These are phyloP conservation scores for Stylonectria norvegica DNA, from an alignment of 2,329 filamentous ascomycete species.

Conservation along the genomic window DNA sequence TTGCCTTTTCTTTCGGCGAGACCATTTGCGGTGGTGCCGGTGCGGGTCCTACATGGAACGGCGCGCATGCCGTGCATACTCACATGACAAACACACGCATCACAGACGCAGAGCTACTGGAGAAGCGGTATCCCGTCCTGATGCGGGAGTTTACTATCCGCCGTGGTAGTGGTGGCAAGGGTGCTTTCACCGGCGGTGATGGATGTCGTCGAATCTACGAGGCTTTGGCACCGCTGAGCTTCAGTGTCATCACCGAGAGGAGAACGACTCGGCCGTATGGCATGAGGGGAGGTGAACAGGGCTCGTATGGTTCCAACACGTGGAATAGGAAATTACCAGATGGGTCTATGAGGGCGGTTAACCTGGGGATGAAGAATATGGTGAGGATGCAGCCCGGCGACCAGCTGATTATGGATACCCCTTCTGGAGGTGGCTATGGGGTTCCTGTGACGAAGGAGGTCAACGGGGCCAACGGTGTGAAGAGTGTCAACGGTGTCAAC, in stretches of 20 bases:
- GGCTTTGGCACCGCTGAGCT: conserved; percentile 71
- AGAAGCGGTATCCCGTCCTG: conserved; percentile 30
- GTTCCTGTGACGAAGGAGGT: neutral
- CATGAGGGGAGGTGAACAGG: conserved; percentile 66
- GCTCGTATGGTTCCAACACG: conserved; percentile 63
- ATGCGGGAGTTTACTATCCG: conserved; percentile 29
- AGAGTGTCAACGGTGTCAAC: too few relatives aligned
- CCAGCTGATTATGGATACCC: conserved; percentile 13
- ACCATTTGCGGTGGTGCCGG: conserved; percentile 32
- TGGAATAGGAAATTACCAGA: conserved; percentile 48
- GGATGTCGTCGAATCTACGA: conserved; percentile 78
- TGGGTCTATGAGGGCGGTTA: conserved; percentile 31
- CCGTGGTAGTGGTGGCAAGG: conserved; percentile 49
- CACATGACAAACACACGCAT: conserved; percentile 37
- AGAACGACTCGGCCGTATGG: conserved; percentile 74
- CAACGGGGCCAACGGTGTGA: neutral
- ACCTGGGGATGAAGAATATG: conserved; percentile 11
- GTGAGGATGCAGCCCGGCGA: conserved; percentile 14
- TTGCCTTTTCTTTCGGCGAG: conserved; percentile 25
- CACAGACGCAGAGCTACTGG: conserved; percentile 32
- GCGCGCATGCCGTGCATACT: conserved; percentile 26
- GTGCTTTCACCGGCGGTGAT: conserved; percentile 66
- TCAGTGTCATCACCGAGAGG: conserved; percentile 72
- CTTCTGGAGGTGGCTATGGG: conserved; percentile 16
- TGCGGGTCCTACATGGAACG: conserved; percentile 29